Conservation (phyloP, 441 rosid species). For the Raphanus hybrid region DNA sequence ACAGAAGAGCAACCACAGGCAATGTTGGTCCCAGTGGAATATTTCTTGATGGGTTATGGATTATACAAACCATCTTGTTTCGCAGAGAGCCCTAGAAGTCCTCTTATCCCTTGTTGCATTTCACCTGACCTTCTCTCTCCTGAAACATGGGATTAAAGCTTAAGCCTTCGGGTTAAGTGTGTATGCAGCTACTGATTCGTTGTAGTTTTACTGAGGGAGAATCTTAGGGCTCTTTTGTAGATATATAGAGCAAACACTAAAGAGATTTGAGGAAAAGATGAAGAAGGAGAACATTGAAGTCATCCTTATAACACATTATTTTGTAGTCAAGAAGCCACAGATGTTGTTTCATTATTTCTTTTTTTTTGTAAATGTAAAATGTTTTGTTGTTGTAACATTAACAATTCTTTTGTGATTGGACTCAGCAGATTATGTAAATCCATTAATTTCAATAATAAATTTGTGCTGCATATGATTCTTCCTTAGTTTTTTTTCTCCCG, state of each 20-base stretch:
- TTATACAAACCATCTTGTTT: constrained; percentile 60
- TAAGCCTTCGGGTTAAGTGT: constrained; percentile 44
- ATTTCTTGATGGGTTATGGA: constrained; percentile 82
- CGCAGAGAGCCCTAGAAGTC: constrained; percentile 70
- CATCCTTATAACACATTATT: constrained; percentile 39
- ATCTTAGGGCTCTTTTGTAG: constrained; percentile 28
- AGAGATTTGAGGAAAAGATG: constrained; percentile 30
- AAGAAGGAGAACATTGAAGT: constrained; percentile 20
- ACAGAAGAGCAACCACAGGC: constrained; percentile 89
- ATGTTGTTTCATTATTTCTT: constrained; percentile 13
- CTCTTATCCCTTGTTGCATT: constrained; percentile 71
- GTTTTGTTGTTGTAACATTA: constrained; percentile 14
- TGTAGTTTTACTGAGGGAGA: constrained; percentile 24
- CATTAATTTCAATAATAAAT: background rate
- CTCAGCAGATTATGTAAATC: background rate
- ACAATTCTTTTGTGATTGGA: too few relatives aligned
- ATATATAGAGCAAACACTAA: constrained; percentile 30
- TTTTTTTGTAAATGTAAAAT: constrained; percentile 22
- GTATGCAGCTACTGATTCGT: constrained; percentile 9
- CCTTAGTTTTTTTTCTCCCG: too few relatives aligned
- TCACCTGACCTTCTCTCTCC: constrained; percentile 85
- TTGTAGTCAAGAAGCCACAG: constrained; percentile 23
- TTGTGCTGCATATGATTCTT: too few relatives aligned
- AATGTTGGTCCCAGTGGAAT: constrained; percentile 78
- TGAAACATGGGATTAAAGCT: constrained; percentile 84